Conservation (phyloP, 306 rosid genomes). For the Quercus wislizeni region DNA sequence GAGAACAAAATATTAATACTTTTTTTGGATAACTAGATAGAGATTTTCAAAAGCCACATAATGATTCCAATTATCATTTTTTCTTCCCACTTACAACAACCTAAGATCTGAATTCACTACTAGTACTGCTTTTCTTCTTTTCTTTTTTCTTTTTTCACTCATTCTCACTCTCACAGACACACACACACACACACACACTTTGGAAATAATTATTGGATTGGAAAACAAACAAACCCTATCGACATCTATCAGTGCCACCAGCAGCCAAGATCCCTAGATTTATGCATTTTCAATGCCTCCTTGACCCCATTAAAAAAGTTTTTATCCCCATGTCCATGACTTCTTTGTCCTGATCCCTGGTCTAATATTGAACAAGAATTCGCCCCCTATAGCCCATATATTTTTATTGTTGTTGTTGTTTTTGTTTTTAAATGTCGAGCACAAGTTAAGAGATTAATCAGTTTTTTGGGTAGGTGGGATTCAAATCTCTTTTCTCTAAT, state of each 20-base stretch:
- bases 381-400: no score
- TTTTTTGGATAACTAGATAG: conserved; percentile 10
- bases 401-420: no score
- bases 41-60: conserved; percentile 41
- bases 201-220: no score
- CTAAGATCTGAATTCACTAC: conserved; percentile 16
- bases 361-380: no score
- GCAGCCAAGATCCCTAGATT: conserved; percentile 10
- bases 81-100: conserved; percentile 43
- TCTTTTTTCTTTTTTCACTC: not conserved
- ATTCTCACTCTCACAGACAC: not conserved
- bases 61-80: conserved; percentile 49
- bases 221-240: conserved; percentile 15
- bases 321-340: no score
- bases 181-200: not conserved
- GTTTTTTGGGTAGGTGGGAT: no score
- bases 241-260: not conserved
- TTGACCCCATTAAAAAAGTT: no score
- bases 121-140: not conserved
- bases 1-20: conserved; percentile 1
- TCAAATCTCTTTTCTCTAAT: no score
- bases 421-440: no score
- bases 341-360: no score
- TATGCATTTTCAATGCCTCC: no score
- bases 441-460: no score